Conservation (phyloP, 1,284 basidiomycete genomes). For the Gastroboletus turbinatus region DNA sequence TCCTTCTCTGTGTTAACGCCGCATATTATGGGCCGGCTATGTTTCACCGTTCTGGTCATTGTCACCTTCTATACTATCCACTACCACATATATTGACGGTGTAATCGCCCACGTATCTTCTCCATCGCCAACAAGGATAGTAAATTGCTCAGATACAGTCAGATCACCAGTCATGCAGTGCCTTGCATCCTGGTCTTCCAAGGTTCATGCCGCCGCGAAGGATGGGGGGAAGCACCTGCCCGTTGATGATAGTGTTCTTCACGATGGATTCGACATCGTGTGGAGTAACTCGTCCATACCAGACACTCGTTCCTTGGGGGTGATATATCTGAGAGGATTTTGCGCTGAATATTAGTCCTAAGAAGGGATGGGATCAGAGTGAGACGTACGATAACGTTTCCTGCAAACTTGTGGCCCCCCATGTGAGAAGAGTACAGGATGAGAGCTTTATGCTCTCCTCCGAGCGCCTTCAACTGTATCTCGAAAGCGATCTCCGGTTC, state of each 20-base stretch:
- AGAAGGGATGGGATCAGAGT: background rate
- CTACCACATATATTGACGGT: constrained; percentile 30
- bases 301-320: constrained; percentile 80
- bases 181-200: constrained; percentile 60
- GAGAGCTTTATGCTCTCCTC: constrained; percentile 59
- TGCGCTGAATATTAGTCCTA: background rate
- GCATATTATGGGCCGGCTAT: constrained; percentile 6
- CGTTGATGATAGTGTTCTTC: constrained; percentile 80
- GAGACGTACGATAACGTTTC: constrained; percentile 77
- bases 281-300: constrained; percentile 92
- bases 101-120: constrained; percentile 22
- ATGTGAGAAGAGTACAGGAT: constrained; percentile 87
- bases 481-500: constrained; percentile 38
- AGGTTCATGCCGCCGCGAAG: constrained; percentile 83
- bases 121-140: background rate
- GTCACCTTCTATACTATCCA: constrained; percentile 25
- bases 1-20: constrained; percentile 6
- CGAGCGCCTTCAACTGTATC: constrained; percentile 51
- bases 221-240: constrained; percentile 79
- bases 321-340: constrained; percentile 67
- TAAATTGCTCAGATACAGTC: background rate
- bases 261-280: constrained; percentile 88
- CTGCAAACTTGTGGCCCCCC: constrained; percentile 89
- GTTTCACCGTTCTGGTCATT: constrained; percentile 8
- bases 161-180: constrained; percentile 70